Conservation (phyloP, 768 basidiomycete genomes). For the Agaricus blazei region DNA sequence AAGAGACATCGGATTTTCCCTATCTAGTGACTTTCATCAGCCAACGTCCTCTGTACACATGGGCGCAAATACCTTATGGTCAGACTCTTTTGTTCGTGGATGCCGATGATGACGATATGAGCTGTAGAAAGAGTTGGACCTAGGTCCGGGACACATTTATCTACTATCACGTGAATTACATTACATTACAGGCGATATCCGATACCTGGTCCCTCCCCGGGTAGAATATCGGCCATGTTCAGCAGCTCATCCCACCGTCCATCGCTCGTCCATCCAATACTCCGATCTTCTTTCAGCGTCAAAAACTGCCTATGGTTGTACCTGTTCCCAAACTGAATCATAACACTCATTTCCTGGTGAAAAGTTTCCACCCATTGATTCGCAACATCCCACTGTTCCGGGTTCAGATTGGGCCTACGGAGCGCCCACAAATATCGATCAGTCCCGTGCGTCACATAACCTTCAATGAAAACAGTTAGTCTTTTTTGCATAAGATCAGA, state of each 20-base stretch:
- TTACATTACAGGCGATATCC: not conserved
- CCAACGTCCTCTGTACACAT: not conserved
- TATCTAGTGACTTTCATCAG: not conserved
- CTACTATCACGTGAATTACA: conserved; percentile 7
- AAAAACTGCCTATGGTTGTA: conserved; percentile 36
- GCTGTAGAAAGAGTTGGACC: not conserved
- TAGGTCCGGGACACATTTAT: not conserved
- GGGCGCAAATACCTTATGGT: not conserved
- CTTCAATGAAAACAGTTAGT: conserved; percentile 23
- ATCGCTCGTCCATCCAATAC: conserved; percentile 52
- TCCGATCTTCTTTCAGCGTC: conserved; percentile 44
- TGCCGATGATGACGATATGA: not conserved
- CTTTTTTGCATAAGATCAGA: not conserved
- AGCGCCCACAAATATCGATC: conserved; percentile 64
- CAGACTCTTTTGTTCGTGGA: not conserved
- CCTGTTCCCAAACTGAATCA: conserved; percentile 12
- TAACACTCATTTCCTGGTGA: conserved; percentile 31
- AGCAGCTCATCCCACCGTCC: conserved; percentile 47
- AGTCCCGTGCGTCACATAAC: conserved; percentile 66
- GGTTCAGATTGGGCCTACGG: conserved; percentile 41
- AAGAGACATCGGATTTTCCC: conserved; percentile 53
- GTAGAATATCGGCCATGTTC: conserved; percentile 21
- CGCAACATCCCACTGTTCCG: conserved; percentile 42
- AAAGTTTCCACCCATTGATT: conserved; percentile 53
- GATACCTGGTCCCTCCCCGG: conserved; percentile 4